phyloP scores from a whole-genome alignment of 2,329 filamentous ascomycete species.

The Sordariomycetes sp. region DNA sequence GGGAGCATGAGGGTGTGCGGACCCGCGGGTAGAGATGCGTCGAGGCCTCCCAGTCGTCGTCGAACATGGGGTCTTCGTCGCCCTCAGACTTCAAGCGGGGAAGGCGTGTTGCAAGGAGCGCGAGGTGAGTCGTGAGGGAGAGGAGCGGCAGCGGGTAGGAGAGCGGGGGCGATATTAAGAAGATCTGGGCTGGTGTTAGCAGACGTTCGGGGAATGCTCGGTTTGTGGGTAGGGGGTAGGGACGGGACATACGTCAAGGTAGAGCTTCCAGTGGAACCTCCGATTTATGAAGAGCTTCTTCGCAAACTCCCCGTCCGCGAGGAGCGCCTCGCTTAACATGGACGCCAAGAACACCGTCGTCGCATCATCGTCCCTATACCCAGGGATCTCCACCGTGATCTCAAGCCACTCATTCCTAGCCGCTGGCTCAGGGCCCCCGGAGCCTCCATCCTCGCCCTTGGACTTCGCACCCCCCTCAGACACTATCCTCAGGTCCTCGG shows the following conservation, averaged over 20 bases:
- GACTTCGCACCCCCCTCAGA: slow-evolving; percentile 15
- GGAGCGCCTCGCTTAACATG: slow-evolving; percentile 79
- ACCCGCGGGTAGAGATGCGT: slow-evolving; percentile 58
- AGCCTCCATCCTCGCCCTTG: slow-evolving; percentile 24
- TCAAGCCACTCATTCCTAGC: slow-evolving; percentile 63
- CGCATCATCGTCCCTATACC: slow-evolving; percentile 80
- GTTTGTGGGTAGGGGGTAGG: not conserved
- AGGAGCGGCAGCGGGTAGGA: slow-evolving; percentile 90
- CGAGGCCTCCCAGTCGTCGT: slow-evolving; percentile 91
- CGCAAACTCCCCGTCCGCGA: slow-evolving; percentile 56
- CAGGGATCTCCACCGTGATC: slow-evolving; percentile 82
- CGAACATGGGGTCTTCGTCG: slow-evolving; percentile 94
- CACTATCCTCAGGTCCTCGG: slow-evolving; percentile 13
- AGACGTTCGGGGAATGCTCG: not conserved
- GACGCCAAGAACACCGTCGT: slow-evolving; percentile 75
- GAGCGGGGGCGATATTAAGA: slow-evolving; percentile 83
- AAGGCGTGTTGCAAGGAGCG: slow-evolving; percentile 74
- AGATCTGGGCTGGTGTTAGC: slow-evolving; percentile 43
- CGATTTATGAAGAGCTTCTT: slow-evolving; percentile 74
- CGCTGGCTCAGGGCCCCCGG: slow-evolving; percentile 10
- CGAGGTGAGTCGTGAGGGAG: slow-evolving; percentile 85
- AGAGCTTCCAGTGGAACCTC: slow-evolving; percentile 92
- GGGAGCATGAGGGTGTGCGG: slow-evolving; percentile 18
- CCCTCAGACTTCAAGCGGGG: slow-evolving; percentile 76
- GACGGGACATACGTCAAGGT: slow-evolving; percentile 58